Evolutionary conservation across 305 asterid species (phyloP), one percentile per base, ranked within the genome.

Genomic region (Fraxinus sp.): DNA sequence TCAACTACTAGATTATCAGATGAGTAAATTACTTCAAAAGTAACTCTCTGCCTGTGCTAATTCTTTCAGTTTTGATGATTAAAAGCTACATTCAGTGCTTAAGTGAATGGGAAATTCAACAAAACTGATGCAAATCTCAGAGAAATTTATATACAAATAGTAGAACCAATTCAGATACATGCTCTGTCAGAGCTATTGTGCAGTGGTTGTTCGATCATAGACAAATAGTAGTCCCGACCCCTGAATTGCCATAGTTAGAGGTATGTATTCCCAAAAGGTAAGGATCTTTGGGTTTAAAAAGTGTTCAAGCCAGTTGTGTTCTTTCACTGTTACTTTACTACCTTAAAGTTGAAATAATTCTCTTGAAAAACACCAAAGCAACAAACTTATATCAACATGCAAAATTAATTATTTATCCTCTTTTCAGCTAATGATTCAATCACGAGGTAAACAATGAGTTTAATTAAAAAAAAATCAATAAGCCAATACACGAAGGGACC

Each of bases 401-500:
- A 41, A 73, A 37, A 75, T 43, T 75, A 43, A 37, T 16, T 73
- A 39, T 39, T 11, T 32, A 68, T 64, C 66, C 24, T 33, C 75
- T 55, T 75, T 80, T 41, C 76, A 84, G 35, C 75, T 55, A 70
- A 80, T 32, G 64, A 84, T 28, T 35, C 55, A 64, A 84, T 30
- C 68, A 32, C 71, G 33, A 80, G 39, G 62, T 32, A 78, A 57
- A 26, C 70, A 37, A 39, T 32, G n/a, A 0, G 16, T 59, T 66
- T 20, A 46, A 57, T 26, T 26, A 37, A 37, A 37, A 37, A 5
- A 70, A 74, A 73, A 86, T 62, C 59, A 79, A 84, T 78, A 62
- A 78, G 64, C 79, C 85, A 79, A 82, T 62, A 80, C 74, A 80
- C 24, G 55, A 80, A 78, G 85, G 90, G 93, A 90, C 93, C 91